Evolutionary conservation across 2,329 filamentous ascomycete species (phyloP).

Genomic region (Colletotrichum viniferum): DNA sequence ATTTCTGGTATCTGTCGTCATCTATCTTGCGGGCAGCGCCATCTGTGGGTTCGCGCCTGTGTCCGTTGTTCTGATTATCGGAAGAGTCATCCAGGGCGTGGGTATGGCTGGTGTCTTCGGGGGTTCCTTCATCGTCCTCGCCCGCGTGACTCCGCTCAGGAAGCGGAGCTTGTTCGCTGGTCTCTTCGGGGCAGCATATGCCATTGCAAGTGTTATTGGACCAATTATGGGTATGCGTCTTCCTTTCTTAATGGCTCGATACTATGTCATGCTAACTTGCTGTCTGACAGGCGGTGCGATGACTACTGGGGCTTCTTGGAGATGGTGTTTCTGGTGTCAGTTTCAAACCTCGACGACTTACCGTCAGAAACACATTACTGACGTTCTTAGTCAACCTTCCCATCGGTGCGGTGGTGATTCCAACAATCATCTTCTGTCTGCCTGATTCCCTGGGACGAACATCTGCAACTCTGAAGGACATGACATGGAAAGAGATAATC

Average conservation of each 20-base stretch:
- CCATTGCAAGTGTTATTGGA: slow-evolving; percentile 31
- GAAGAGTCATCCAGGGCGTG: slow-evolving; percentile 38
- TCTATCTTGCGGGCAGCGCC: slow-evolving; percentile 27
- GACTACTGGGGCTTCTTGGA: not conserved
- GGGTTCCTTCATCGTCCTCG: slow-evolving; percentile 41
- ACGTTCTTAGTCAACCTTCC: not conserved
- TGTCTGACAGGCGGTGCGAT: not conserved
- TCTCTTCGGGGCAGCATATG: slow-evolving; percentile 39
- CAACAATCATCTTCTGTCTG: slow-evolving; percentile 30
- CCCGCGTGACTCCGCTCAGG: slow-evolving; percentile 35
- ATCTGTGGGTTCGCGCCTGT: slow-evolving; percentile 29
- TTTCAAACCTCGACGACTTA: fast-evolving
- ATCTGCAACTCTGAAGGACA: not conserved
- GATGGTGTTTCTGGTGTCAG: not conserved
- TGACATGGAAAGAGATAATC: not conserved
- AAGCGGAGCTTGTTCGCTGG: slow-evolving; percentile 39
- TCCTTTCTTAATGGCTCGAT: not conserved
- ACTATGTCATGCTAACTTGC: not conserved
- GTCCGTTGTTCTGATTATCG: slow-evolving; percentile 38
- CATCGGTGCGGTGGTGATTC: slow-evolving; percentile 1
- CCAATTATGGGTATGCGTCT: slow-evolving; percentile 30
- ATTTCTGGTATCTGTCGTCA: slow-evolving; percentile 25
- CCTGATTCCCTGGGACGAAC: not conserved
- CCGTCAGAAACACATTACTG: fast-evolving
- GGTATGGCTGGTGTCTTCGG: slow-evolving; percentile 39